phyloP scores from a whole-genome alignment of 345 rosid genomes.

The Euphorbia pulcherrima region DNA sequence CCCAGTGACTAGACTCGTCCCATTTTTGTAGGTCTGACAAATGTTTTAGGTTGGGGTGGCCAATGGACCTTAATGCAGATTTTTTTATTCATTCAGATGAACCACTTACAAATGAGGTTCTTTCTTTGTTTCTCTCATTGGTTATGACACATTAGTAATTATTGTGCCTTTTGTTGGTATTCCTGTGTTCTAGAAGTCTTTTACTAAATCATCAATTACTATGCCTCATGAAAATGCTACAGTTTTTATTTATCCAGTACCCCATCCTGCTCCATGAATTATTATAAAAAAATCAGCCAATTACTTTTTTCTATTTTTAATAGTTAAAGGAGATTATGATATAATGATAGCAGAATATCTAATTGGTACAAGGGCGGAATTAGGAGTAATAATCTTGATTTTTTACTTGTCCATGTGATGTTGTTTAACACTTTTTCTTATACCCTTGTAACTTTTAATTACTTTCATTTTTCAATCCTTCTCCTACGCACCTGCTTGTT shows the following conservation, averaged over 20 bases:
- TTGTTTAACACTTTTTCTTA: neutral
- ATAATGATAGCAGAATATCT: neutral
- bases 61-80: constrained; percentile 54
- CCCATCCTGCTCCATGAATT: neutral
- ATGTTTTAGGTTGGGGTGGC: constrained; percentile 76
- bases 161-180: neutral
- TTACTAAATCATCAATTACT: neutral
- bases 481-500: neutral
- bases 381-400: neutral
- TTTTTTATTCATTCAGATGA: constrained; percentile 67
- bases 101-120: constrained; percentile 38
- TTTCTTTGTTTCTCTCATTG: constrained; percentile 4
- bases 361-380: neutral
- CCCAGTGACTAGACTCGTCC: constrained; percentile 8
- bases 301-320: neutral
- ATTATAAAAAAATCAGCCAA: neutral
- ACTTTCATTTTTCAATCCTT: neutral
- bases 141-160: neutral
- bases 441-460: neutral
- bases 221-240: neutral
- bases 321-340: neutral
- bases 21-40: constrained; percentile 56
- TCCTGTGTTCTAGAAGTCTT: neutral
- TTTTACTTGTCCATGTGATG: neutral
- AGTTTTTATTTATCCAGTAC: neutral